Base-by-base conservation (phyloP, 176 grass and related monocot species). In the Oryza glaberrima region DNA sequence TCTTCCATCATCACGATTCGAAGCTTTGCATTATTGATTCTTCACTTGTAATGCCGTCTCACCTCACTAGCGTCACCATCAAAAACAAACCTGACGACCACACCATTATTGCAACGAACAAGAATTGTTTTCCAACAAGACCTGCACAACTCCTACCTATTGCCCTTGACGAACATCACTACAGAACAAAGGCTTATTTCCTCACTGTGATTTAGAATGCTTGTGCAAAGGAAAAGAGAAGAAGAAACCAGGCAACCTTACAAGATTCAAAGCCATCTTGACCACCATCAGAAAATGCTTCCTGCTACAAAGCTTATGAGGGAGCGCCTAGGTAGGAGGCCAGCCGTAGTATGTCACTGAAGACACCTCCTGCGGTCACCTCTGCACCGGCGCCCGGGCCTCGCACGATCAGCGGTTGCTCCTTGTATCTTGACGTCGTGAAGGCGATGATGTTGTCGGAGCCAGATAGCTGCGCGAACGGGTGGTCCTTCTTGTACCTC, bases 371-470 rank as follows among this genome's bases (percentile, higher is more conserved):
- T 35, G 91, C 91, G 26, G 91, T 93, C 35, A 93, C 91, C 34
- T 93, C 91, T 5, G 91, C 91, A 9, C 91, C 91, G 15, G 91
- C 91, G 0, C 91, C 91, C 17, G 91, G 88, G 13, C 91, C 88
- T 22, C 91, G 88, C 52, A 93, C 91, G 1, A 93, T 93, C 52
- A 93, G 82, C 0, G 91, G 85, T 22, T 90, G 91, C 6, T 88
- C 47, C 69, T 83, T 90, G 82, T 93, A 93, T 32, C 91, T 71
- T 12, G 85, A 76, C 22, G 91, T 93, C 22, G 88, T 93, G 78
- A 93, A 93, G 14, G 91, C 91, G 64, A 93, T 90, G 65, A 93
- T 93, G 70, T 93, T 93, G 63, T 93, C 91, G 0, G 91, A 93
- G 56, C 91, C 91, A 1, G 91, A 88, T 23, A 93, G 85, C 81